Percentiles rank a stretch among this genome's conserved stretches.
Conservation (phyloP, 2,329 filamentous ascomycete genomes). For the Atkinsonella texensis region DNA sequence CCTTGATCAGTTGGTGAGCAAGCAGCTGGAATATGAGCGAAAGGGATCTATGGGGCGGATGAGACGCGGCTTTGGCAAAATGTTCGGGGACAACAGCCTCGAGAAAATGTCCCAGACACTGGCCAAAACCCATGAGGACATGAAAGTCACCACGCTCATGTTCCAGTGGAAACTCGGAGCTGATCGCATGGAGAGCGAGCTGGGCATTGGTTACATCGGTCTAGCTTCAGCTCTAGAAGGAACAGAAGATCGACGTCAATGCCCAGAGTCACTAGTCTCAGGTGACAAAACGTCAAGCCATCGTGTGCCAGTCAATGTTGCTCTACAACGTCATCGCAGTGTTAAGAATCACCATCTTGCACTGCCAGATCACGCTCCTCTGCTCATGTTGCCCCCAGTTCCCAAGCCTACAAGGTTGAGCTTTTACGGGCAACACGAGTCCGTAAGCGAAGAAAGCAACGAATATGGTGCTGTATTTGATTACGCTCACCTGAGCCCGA, state of each 20-base stretch:
- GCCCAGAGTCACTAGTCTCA: constrained; percentile 4
- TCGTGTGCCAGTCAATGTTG: background rate
- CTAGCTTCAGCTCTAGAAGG: constrained; percentile 50
- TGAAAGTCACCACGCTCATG: constrained; percentile 51
- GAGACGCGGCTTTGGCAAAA: constrained; percentile 49
- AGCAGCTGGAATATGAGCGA: constrained; percentile 49
- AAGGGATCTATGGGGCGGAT: constrained; percentile 47
- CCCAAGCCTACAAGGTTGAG: constrained; percentile 2
- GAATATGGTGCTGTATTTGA: constrained; percentile 3
- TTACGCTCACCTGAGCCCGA: constrained; percentile 5
- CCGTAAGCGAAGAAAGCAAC: constrained; percentile 8
- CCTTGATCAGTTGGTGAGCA: constrained; percentile 50
- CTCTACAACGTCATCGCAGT: constrained; percentile 4
- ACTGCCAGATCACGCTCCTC: background rate
- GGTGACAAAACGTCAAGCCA: constrained; percentile 7
- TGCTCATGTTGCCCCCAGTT: constrained; percentile 3
- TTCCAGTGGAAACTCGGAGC: constrained; percentile 54
- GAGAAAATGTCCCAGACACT: constrained; percentile 46
- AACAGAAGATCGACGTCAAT: constrained; percentile 15
- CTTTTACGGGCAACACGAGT: constrained; percentile 8
- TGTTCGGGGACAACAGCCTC: constrained; percentile 50
- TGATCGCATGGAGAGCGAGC: constrained; percentile 44
- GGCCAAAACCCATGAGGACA: constrained; percentile 44
- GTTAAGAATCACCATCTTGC: constrained; percentile 5
- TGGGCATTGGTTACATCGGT: constrained; percentile 56